These are phyloP conservation scores for Hanseniaspora guilliermondii DNA, from an alignment of 805 yeast genomes.

Conservation along the genomic window DNA sequence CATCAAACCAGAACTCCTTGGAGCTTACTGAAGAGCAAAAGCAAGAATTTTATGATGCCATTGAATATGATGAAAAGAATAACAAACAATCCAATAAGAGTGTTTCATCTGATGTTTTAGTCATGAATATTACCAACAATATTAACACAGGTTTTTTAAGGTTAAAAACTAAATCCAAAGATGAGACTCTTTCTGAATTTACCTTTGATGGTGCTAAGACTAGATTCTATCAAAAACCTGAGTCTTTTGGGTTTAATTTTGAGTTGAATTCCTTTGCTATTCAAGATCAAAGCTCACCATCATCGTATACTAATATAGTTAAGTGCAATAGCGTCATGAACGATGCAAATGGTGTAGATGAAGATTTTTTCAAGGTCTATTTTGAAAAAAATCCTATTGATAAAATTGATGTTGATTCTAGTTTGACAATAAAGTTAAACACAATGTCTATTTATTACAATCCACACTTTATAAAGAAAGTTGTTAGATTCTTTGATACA, in stretches of 20 bases:
- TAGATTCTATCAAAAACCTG: slow-evolving; percentile 62
- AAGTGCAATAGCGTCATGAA: slow-evolving; percentile 49
- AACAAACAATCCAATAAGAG: slow-evolving; percentile 26
- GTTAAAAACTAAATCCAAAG: slow-evolving; percentile 30
- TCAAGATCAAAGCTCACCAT: slow-evolving; percentile 70
- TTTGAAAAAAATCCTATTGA: slow-evolving; percentile 83
- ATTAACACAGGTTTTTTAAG: slow-evolving; percentile 68
- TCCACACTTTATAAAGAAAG: slow-evolving; percentile 65
- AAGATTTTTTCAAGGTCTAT: slow-evolving; percentile 68
- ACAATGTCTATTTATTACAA: slow-evolving; percentile 87
- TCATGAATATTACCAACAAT: slow-evolving; percentile 53
- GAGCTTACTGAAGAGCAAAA: slow-evolving; percentile 74
- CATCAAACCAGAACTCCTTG: slow-evolving; percentile 29
- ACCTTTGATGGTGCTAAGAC: slow-evolving; percentile 72
- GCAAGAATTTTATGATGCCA: slow-evolving; percentile 81
- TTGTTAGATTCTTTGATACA: slow-evolving; percentile 68
- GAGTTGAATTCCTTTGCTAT: slow-evolving; percentile 70
- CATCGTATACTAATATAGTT: slow-evolving; percentile 77
- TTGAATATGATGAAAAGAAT: slow-evolving; percentile 69
- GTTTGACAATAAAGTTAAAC: slow-evolving; percentile 55
- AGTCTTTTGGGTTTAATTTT: slow-evolving; percentile 59
- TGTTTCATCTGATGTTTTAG: slow-evolving; percentile 60
- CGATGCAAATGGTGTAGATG: slow-evolving; percentile 26
- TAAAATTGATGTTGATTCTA: slow-evolving; percentile 61
- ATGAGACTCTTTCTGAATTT: slow-evolving; percentile 54